Evolutionary conservation across 352 stramenopile species (phyloP), one percentile per base, ranked within the genome.

Genomic region (Blastocystis sp.): DNA sequence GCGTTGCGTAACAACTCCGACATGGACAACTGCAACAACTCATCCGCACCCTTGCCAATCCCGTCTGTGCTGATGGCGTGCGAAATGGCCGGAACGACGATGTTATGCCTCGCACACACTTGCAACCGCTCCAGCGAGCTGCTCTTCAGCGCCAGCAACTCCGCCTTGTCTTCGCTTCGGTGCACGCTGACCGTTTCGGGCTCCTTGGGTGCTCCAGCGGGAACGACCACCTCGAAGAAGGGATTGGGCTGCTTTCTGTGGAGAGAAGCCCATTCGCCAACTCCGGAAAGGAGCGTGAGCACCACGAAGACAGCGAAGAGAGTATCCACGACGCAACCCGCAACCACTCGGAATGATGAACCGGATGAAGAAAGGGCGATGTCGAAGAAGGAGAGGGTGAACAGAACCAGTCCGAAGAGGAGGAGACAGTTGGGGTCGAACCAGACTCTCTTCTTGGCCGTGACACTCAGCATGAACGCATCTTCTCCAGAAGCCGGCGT

Each of bases 231-330:
- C 7, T 77, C 40, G 11, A 77, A 77, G 68, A 77, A 77, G 11
- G 34, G 9, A 77, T 61, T 77, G 2, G 68, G 34, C 10, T 40
- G 21, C 24, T 40, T 71, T 9, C 19, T n/a, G 34, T 40, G 1
- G 24, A 54, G 38, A 3, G 42, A 77, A 24, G n/a, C 11, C 43
- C 57, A 24, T 43, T 77, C 68, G 24, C 68, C 68, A 59, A 17
- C 3, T 57, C 68, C 68, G 2, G 43, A 57, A 1, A 59, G 14
- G 6, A 77, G 0, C 43, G n/a, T 21, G n/a, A 19, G 14, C 11
- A 77, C n/a, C 28, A 77, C 52, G 52, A 77, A 77, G 6, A 77
- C 11, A 57, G 42, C 57, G 28, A 59, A 77, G n/a, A 52, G 42
- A 21, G 57, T 1, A 61, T 21, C 42, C 17, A 77, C 7, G 1